Conservation (phyloP, 345 rosid genomes). For the Populus euphratica region DNA sequence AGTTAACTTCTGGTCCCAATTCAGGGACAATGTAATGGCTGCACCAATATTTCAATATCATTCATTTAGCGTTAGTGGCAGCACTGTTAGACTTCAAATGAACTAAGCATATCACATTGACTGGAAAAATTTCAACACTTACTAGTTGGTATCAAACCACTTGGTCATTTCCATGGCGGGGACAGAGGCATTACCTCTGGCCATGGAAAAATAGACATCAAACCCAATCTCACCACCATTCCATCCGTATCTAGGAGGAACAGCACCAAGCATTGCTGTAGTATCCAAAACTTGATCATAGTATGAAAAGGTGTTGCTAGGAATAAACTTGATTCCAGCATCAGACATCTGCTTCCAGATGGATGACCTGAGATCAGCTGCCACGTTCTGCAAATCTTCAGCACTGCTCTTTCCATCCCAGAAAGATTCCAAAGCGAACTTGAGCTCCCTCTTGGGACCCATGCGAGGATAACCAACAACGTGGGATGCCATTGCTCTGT, state of each 20-base stretch:
- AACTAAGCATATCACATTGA: not conserved
- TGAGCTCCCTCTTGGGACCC: conserved; percentile 99
- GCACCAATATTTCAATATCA: conserved; percentile 6
- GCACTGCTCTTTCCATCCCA: conserved; percentile 98
- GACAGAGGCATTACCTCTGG: conserved; percentile 91
- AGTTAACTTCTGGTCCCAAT: conserved; percentile 85
- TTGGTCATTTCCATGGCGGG: conserved; percentile 99
- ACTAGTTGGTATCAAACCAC: conserved; percentile 99
- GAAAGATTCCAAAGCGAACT: conserved; percentile 95
- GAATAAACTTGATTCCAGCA: conserved; percentile 79
- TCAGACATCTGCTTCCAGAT: conserved; percentile 92
- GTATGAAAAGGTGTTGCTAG: conserved; percentile 92
- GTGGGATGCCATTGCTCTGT: conserved; percentile 85
- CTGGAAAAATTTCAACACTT: conserved; percentile 31
- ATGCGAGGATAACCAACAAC: conserved; percentile 98
- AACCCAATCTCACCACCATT: conserved; percentile 82
- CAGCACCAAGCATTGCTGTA: conserved; percentile 96
- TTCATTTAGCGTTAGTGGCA: not conserved
- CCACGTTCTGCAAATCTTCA: conserved; percentile 74
- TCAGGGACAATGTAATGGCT: conserved; percentile 98
- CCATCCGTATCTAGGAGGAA: conserved; percentile 82
- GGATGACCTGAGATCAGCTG: conserved; percentile 78
- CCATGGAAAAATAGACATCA: conserved; percentile 88
- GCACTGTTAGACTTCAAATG: not conserved
- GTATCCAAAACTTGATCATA: conserved; percentile 91